phyloP scores from a whole-genome alignment of 257 asterid species.

The Echium plantagineum region DNA sequence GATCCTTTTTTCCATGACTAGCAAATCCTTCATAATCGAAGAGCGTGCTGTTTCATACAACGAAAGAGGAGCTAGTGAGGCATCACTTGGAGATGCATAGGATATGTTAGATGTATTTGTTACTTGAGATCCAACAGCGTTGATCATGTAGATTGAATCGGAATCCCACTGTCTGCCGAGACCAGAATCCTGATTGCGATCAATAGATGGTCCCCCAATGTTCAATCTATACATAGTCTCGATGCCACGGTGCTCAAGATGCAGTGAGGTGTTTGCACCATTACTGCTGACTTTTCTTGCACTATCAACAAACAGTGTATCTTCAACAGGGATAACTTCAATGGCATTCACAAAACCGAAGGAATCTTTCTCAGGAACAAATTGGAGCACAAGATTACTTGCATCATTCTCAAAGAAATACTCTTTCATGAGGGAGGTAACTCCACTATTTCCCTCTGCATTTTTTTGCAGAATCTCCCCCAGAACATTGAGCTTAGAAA shows the following conservation, averaged over 20 bases:
- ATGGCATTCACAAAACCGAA: constrained; percentile 84
- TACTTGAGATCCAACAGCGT: constrained; percentile 44
- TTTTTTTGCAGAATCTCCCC: constrained; percentile 46
- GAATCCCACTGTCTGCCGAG: constrained; percentile 68
- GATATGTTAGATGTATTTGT: constrained; percentile 48
- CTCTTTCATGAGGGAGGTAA: constrained; percentile 52
- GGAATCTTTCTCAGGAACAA: constrained; percentile 46
- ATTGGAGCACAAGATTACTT: constrained; percentile 29
- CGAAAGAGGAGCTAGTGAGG: constrained; percentile 53
- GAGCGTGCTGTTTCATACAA: constrained; percentile 75
- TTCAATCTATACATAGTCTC: constrained; percentile 82
- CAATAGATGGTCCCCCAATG: constrained; percentile 51
- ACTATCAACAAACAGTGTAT: constrained; percentile 37
- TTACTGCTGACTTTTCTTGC: constrained; percentile 48
- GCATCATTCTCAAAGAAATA: constrained; percentile 42
- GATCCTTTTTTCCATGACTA: constrained; percentile 63
- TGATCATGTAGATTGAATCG: constrained; percentile 69
- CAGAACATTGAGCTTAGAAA: constrained; percentile 61
- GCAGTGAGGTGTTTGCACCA: constrained; percentile 33
- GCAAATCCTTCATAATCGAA: constrained; percentile 34
- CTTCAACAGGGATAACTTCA: constrained; percentile 44
- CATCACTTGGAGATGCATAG: constrained; percentile 58
- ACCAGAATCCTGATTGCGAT: constrained; percentile 38
- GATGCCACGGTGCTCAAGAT: constrained; percentile 44
- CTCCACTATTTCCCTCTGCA: constrained; percentile 36